Evolutionary conservation across 306 rosid genomes (phyloP).

Genomic region (Hippophae rhamnoides): DNA sequence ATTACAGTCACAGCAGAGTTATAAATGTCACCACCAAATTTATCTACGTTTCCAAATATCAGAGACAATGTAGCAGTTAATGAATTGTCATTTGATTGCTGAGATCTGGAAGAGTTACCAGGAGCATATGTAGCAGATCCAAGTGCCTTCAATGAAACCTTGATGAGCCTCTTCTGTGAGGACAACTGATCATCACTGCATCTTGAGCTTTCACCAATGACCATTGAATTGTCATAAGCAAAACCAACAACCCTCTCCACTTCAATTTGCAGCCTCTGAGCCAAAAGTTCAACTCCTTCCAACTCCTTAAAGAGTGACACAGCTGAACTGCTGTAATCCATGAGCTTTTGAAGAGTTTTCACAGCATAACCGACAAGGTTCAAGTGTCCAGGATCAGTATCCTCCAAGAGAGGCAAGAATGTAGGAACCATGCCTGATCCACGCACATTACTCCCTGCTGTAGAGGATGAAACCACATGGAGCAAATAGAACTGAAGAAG

Average conservation of each 20-base stretch:
- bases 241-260: slow-evolving; percentile 71
- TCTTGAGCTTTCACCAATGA: slow-evolving; percentile 66
- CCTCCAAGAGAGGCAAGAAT: slow-evolving; percentile 90
- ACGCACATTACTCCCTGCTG: slow-evolving; percentile 81
- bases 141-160: slow-evolving; percentile 84
- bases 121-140: slow-evolving; percentile 92
- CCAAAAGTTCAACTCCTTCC: slow-evolving; percentile 89
- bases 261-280: slow-evolving; percentile 77
- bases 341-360: slow-evolving; percentile 93
- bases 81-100: slow-evolving; percentile 53
- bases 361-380: slow-evolving; percentile 92
- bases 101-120: slow-evolving; percentile 58
- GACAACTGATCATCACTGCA: slow-evolving; percentile 53
- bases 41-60: slow-evolving; percentile 62
- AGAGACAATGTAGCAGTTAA: slow-evolving; percentile 61
- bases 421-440: slow-evolving; percentile 99
- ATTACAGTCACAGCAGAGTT: slow-evolving; percentile 91
- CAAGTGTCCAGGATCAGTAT: slow-evolving; percentile 75
- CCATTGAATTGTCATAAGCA: slow-evolving; percentile 40
- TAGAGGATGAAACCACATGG: slow-evolving; percentile 88
- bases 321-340: slow-evolving; percentile 95
- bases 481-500: slow-evolving; percentile 94
- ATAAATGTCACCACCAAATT: slow-evolving; percentile 95
- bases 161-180: slow-evolving; percentile 78
- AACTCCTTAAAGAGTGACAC: slow-evolving; percentile 88